A percentile compares a stretch with the other conserved stretches of the same genome.
These are phyloP conservation scores for Oryza glaberrima DNA, from an alignment of 176 grass and related monocot species.

Conservation along the genomic window DNA sequence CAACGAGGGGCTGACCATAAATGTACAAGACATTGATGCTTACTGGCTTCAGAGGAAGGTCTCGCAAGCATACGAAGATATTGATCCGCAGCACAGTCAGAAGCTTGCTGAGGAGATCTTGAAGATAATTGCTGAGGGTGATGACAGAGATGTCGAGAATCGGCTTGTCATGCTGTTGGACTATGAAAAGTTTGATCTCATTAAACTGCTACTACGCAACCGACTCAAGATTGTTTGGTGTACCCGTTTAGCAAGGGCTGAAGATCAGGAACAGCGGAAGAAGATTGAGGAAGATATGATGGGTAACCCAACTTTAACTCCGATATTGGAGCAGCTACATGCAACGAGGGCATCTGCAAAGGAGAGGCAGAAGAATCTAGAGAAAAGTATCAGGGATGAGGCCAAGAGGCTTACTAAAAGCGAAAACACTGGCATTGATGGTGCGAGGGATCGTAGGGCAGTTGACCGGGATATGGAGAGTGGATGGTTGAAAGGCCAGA, in stretches of 20 bases:
- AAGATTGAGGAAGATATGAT: conserved; percentile 92
- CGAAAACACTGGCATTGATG: conserved; percentile 49
- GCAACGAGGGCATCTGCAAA: conserved; percentile 93
- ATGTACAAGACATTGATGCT: conserved; percentile 97
- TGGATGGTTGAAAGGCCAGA: conserved; percentile 88
- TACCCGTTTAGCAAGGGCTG: conserved; percentile 81
- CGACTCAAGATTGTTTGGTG: conserved; percentile 99
- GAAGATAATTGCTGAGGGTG: conserved; percentile 83
- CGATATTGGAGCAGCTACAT: conserved; percentile 91
- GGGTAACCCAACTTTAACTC: conserved; percentile 47
- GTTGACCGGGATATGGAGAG: conserved; percentile 71
- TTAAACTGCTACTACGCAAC: conserved; percentile 77
- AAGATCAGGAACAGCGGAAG: conserved; percentile 85
- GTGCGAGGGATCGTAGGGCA: conserved; percentile 52
- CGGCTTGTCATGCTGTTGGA: conserved; percentile 83
- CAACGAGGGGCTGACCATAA: conserved; percentile 63
- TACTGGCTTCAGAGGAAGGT: conserved; percentile 99
- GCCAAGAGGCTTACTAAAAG: conserved; percentile 85
- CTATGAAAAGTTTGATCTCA: conserved; percentile 96
- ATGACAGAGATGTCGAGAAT: conserved; percentile 86
- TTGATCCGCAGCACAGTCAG: conserved; percentile 87
- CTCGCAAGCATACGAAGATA: conserved; percentile 83
- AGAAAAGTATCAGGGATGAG: conserved; percentile 94
- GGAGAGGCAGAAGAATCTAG: conserved; percentile 89
- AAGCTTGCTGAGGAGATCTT: conserved; percentile 84